Percentiles rank a stretch among this genome's conserved stretches.
phyloP scores from a whole-genome alignment of 2,329 filamentous ascomycete genomes.

The Aspergillus tubingensis region DNA sequence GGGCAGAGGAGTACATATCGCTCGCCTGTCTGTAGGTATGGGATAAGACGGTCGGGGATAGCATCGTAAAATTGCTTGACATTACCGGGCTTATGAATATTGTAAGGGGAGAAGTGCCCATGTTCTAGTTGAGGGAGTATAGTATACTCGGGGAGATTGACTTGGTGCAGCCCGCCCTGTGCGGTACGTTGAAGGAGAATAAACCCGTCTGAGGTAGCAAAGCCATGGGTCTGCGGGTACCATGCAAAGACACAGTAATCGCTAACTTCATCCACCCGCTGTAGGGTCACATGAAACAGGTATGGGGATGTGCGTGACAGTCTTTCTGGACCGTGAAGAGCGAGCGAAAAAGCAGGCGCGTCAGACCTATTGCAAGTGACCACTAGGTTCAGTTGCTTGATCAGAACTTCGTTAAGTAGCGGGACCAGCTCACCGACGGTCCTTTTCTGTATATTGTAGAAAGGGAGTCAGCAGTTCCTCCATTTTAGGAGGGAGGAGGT shows the following conservation, averaged over 20 bases:
- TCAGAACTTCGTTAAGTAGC: neutral
- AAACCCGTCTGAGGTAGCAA: neutral
- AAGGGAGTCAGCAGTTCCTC: neutral
- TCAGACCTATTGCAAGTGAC: neutral
- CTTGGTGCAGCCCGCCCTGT: neutral
- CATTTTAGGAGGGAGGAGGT: neutral
- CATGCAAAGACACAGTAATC: neutral
- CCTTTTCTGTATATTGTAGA: neutral
- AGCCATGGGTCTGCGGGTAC: neutral
- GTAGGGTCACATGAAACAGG: slow-evolving; percentile 3
- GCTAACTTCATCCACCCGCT: neutral
- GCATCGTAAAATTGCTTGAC: neutral
- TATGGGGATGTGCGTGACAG: neutral
- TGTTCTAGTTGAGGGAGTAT: neutral
- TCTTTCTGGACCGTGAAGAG: neutral
- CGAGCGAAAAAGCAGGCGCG: neutral
- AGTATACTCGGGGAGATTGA: neutral
- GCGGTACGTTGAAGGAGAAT: neutral
- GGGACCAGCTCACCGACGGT: neutral
- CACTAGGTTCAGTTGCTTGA: neutral
- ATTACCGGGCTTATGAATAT: neutral
- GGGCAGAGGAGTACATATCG: slow-evolving; percentile 1
- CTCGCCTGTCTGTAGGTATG: neutral
- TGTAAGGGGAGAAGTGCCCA: neutral
- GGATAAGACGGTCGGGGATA: neutral